Conservation (phyloP, 371 early-diverging fungal genomes). For the Rhizopus microsporus region DNA sequence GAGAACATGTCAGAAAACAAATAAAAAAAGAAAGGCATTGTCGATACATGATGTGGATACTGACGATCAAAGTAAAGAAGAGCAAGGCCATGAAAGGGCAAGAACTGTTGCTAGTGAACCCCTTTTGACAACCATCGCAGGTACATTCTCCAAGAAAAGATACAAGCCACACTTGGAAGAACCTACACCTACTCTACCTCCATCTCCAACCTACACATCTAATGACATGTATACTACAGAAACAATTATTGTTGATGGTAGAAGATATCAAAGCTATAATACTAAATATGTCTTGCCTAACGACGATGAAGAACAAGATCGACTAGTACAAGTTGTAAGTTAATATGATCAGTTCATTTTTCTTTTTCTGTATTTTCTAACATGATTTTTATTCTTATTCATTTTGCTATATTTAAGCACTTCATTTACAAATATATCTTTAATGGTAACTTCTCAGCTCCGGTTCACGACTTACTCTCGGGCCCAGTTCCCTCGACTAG, state of each 20-base stretch:
- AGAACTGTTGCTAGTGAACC: too few relatives aligned
- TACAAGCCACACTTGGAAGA: background rate
- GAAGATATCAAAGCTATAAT: constrained; percentile 27
- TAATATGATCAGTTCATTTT: background rate
- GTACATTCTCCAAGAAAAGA: background rate
- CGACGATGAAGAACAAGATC: constrained; percentile 43
- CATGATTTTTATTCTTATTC: background rate
- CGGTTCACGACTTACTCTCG: constrained; percentile 35
- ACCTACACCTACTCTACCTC: background rate
- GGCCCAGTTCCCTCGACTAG: background rate
- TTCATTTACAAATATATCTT: constrained; percentile 42
- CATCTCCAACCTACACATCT: background rate
- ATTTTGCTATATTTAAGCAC: constrained; percentile 26
- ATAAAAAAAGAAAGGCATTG: too few relatives aligned
- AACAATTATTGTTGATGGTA: constrained; percentile 9
- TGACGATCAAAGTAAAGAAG: too few relatives aligned
- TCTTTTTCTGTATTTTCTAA: background rate
- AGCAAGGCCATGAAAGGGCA: too few relatives aligned
- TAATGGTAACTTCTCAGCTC: constrained; percentile 40
- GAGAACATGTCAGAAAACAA: too few relatives aligned
- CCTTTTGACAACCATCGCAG: too few relatives aligned
- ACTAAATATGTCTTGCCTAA: constrained; percentile 30
- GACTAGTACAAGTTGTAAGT: constrained; percentile 37
- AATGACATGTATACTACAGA: background rate
- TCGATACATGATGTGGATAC: too few relatives aligned